Base-by-base conservation (phyloP, 768 basidiomycete genomes). In the Clitopilus passeckerianus region DNA sequence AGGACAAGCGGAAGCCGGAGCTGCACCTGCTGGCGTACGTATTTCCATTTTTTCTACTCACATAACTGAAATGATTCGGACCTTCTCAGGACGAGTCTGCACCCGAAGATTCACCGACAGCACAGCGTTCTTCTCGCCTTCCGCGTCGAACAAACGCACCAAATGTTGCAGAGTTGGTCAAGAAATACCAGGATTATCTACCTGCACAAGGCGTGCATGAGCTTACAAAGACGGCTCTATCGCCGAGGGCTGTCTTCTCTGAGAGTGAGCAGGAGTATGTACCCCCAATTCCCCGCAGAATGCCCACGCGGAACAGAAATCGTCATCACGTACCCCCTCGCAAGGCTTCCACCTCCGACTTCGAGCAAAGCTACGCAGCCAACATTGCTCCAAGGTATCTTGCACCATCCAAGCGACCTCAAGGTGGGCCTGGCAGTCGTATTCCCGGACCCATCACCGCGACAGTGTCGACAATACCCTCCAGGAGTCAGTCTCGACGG, bases 281-380 rank as follows among this genome's bases (percentile, higher is more conserved):
- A 5, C 63, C 75, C 18, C 69, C 72, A 34, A 57, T 72, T 27
- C 73, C 69, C 35, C 71, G 70, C 58, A 81, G 80, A 16, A 73
- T 67, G 15, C 67, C 77, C 5, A 57, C 75, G 18, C 80, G 85
- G 35, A 78, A 68, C 62, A 83, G 79, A 63, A 77, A 76, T 34
- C 78, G 82, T 59, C 83, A 85, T 65, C 81, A 78, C 37, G 64
- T 78, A 52, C 72, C 80, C 44, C 65, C 73, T 14, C 81, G 77
- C 67, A 85, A 85, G 62, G 73, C 84, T 37, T 87, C 88, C 8
- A 78, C 79, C 9, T 95, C 94, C 6, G 95, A 96, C 68, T 93
- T 93, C 57, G 95, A 96, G 73, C 85, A 90, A 58, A 86, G 94
- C 53, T 96, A 95, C 72, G 93, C 94, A 3, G 91, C 88, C n/a